Percentiles rank a stretch among this genome's conserved stretches.
Evolutionary conservation across 371 early-diverging fungal species (phyloP).

Genomic region (Saksenaea oblongispora): DNA sequence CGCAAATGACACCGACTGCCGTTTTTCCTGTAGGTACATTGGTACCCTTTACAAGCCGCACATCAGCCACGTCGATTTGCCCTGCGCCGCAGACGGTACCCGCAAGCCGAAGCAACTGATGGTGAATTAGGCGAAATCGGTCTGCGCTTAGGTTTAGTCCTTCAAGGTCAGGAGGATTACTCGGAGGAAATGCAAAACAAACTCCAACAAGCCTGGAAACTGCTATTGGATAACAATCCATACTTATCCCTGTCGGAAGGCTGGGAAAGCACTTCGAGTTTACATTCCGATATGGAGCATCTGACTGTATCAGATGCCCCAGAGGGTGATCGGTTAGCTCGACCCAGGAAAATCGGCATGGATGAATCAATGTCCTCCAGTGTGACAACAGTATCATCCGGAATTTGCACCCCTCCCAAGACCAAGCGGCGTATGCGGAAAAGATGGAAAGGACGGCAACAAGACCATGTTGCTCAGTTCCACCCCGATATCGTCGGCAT

Average conservation of each 20-base stretch:
- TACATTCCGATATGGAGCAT: constrained; percentile 3
- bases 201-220: neutral
- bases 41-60: constrained; percentile 17
- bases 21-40: constrained; percentile 14
- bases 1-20: neutral
- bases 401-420: neutral
- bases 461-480: constrained; percentile 29
- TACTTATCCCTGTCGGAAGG: neutral
- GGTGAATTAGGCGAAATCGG: neutral
- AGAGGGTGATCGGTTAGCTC: neutral
- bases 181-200: neutral
- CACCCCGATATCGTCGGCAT: constrained; percentile 54
- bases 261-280: neutral
- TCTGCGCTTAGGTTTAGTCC: neutral
- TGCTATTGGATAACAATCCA: neutral
- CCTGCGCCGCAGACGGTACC: constrained; percentile 11
- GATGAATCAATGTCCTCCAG: neutral
- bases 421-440: neutral
- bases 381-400: constrained; percentile 7
- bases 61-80: constrained; percentile 8
- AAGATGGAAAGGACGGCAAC: constrained; percentile 7
- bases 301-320: neutral
- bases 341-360: neutral
- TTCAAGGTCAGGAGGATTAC: neutral
- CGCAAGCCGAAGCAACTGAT: neutral